Conservation (phyloP, 257 asterid species). For the Pogostemon cablin region DNA sequence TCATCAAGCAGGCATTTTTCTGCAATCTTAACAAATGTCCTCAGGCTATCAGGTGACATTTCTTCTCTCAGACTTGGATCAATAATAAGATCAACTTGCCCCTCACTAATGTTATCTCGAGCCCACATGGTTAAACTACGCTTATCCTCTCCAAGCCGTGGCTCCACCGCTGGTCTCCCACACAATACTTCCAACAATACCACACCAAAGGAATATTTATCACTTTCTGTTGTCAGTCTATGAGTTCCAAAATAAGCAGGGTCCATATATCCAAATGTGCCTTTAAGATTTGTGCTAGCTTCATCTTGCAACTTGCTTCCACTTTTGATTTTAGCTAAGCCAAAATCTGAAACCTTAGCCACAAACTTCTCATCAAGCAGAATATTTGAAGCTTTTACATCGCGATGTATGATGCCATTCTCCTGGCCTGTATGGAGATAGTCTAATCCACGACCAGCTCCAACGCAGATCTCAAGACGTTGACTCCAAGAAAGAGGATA, state of each 20-base stretch:
- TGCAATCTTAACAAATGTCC: conserved; percentile 51
- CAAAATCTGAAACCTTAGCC: conserved; percentile 73
- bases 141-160: conserved; percentile 45
- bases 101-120: conserved; percentile 47
- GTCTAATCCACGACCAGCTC: conserved; percentile 63
- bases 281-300: conserved; percentile 59
- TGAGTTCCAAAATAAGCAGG: conserved; percentile 56
- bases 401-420: conserved; percentile 53
- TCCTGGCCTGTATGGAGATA: conserved; percentile 55
- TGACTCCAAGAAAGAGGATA: conserved; percentile 57
- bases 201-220: conserved; percentile 67
- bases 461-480: conserved; percentile 61
- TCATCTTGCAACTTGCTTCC: conserved; percentile 43
- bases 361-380: conserved; percentile 55
- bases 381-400: conserved; percentile 64
- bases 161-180: conserved; percentile 66
- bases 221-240: conserved; percentile 57
- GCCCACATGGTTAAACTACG: conserved; percentile 61
- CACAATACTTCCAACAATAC: conserved; percentile 66
- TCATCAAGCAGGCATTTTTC: conserved; percentile 56
- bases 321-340: conserved; percentile 54
- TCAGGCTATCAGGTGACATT: conserved; percentile 53
- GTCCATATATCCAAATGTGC: conserved; percentile 73
- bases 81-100: conserved; percentile 50
- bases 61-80: conserved; percentile 45